Evolutionary conservation across 208 protist genomes (phyloP).

Genomic region (Balamuthia mandrillaris): DNA sequence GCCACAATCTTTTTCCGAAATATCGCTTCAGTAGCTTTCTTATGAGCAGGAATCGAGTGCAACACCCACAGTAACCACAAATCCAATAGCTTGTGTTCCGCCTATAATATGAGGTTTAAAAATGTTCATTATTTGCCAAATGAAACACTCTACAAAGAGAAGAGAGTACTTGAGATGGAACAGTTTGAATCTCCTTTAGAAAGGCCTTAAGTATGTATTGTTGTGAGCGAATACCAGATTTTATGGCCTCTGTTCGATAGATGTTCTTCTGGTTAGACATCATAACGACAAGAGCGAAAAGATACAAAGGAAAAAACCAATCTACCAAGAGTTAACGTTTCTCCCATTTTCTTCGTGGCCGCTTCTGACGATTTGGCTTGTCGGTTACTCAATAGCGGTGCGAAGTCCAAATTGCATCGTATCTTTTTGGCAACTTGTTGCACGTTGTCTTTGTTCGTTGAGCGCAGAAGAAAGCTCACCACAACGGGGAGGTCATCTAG

Average conservation of each 20-base stretch:
- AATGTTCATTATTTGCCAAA: no score
- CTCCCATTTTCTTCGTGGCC: not conserved
- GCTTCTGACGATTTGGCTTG: no score
- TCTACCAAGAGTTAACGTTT: not conserved
- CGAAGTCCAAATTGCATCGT: not conserved
- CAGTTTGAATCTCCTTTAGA: not conserved
- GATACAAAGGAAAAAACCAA: no score
- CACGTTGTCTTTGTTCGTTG: not conserved
- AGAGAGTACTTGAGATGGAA: not conserved
- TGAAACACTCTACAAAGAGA: no score
- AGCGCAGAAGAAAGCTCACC: not conserved
- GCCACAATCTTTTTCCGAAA: not conserved
- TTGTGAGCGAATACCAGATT: not conserved
- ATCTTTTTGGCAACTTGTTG: not conserved
- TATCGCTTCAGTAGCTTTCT: not conserved
- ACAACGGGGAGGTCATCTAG: not conserved
- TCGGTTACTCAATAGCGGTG: no score
- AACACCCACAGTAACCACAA: not conserved
- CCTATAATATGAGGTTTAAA: no score
- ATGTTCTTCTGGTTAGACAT: no score
- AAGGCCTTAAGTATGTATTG: not conserved
- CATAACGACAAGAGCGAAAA: no score
- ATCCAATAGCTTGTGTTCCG: not conserved
- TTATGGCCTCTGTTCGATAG: not conserved
- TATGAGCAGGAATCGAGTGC: not conserved